Base-by-base conservation (phyloP, 176 grass and related monocot genomes). In the Elymus sibiricus region DNA sequence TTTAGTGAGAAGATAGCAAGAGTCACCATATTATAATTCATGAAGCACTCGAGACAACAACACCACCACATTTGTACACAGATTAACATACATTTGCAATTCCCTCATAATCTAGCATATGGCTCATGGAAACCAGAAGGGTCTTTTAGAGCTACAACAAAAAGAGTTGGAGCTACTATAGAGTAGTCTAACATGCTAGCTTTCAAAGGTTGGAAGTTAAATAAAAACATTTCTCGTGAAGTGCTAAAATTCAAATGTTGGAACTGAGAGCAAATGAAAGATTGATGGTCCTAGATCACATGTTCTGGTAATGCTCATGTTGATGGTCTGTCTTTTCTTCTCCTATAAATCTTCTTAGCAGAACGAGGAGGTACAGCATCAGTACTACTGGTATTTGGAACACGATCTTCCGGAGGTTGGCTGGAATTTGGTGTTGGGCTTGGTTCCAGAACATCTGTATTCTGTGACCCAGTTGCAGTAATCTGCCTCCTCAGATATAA, bases 401-500 rank as follows among this genome's bases (percentile, higher is more conserved):
- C 63, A 82, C 89, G 86, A 82, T 75, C 71, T 37, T 84, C 85
- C 84, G 58, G 29, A 80, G 85, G 31, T 66, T 75, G 51, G 70
- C 17, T 78, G 3, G 42, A 51, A 46, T 79, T 87, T 77, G 63
- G 31, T 34, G 70, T 19, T 70, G 32, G 49, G 76, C 70, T 68
- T 62, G 81, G 51, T 68, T 76, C 85, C 8, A 9, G 32, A 60
- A 80, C 25, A 80, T 66, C 43, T n/a, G 76, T 39, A 79, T 70
- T 80, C 5, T 32, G 58, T 76, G 79, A 67, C 42, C 34, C 64
- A 69, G 60, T 81, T 27, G 37, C 44, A 72, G 84, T 89, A 73
- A 89, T 91, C 67, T 93, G 82, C 71, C 90, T 84, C 74, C 93
- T 91, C 49, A 99, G 64, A 79, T 85, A 64, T 56, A 99, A 92